Evolutionary conservation across 148 eudicot genomes (phyloP).

Genomic region (Beta vulgaris): DNA sequence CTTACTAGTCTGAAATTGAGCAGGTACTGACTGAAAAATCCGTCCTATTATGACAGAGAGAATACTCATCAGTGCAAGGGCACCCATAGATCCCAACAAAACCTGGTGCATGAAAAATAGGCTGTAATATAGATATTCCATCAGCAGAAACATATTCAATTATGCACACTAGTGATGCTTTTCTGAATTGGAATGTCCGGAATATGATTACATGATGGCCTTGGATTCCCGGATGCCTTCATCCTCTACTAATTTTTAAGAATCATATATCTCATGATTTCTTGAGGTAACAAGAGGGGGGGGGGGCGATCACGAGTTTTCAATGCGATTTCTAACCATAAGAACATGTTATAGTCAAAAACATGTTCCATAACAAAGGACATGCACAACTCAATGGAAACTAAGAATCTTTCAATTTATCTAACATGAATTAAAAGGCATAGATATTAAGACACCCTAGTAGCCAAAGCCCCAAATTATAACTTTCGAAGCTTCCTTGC

Average conservation of each 20-base stretch:
- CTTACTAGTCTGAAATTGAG: slow-evolving; percentile 99
- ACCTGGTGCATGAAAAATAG: slow-evolving; percentile 48
- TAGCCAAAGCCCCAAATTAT: neutral
- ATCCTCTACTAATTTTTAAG: neutral
- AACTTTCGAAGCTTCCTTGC: neutral
- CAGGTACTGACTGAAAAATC: slow-evolving; percentile 90
- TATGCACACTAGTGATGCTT: neutral
- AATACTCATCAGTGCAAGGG: slow-evolving; percentile 80
- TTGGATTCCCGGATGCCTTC: neutral
- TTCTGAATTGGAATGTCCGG: neutral
- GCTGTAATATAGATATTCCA: slow-evolving; percentile 11
- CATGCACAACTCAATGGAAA: neutral
- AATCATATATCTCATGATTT: no score
- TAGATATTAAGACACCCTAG: neutral
- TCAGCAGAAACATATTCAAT: neutral
- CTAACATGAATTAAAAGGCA: neutral
- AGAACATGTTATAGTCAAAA: neutral
- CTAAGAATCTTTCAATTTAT: neutral
- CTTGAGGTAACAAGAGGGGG: neutral
- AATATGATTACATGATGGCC: neutral
- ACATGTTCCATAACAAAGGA: neutral
- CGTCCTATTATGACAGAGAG: slow-evolving; percentile 83
- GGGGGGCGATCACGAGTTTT: no score
- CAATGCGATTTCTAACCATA: neutral
- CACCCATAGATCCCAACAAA: slow-evolving; percentile 93